These are phyloP conservation scores for Colletotrichum navitas DNA, from an alignment of 2,329 filamentous ascomycete genomes.

Conservation along the genomic window DNA sequence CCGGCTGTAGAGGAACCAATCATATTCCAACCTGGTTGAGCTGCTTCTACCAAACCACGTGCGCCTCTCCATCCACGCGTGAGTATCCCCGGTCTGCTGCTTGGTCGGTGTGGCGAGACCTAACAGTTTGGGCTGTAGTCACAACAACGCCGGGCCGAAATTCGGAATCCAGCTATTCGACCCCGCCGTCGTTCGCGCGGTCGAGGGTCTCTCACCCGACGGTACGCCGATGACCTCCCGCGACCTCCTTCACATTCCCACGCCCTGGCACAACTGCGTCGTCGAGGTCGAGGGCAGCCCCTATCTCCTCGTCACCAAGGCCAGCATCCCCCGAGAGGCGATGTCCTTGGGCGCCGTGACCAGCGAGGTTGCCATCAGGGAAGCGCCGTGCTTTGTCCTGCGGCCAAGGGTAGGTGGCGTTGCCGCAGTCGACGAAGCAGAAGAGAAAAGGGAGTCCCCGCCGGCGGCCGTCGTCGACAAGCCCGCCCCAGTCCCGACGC, in stretches of 20 bases:
- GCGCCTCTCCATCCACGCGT: constrained; percentile 62
- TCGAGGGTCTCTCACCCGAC: constrained; percentile 49
- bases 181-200: constrained; percentile 48
- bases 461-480: background rate
- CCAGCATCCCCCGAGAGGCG: constrained; percentile 40
- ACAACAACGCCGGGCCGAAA: constrained; percentile 56
- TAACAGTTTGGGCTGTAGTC: constrained; percentile 39
- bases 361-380: constrained; percentile 9
- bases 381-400: constrained; percentile 25
- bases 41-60: constrained; percentile 59
- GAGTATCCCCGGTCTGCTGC: constrained; percentile 37
- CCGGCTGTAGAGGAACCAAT: constrained; percentile 55
- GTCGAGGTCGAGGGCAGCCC: constrained; percentile 46
- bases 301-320: constrained; percentile 45
- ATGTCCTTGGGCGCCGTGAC: constrained; percentile 31
- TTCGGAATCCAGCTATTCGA: constrained; percentile 57
- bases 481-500: background rate
- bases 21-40: constrained; percentile 62
- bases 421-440: background rate
- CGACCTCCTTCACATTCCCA: constrained; percentile 53
- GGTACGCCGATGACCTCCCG: constrained; percentile 40
- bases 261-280: constrained; percentile 59
- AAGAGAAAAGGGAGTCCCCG: background rate
- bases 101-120: background rate
- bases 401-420: background rate